Conservation (phyloP, 179 eudicot genomes). For the Actinidia polygama region DNA sequence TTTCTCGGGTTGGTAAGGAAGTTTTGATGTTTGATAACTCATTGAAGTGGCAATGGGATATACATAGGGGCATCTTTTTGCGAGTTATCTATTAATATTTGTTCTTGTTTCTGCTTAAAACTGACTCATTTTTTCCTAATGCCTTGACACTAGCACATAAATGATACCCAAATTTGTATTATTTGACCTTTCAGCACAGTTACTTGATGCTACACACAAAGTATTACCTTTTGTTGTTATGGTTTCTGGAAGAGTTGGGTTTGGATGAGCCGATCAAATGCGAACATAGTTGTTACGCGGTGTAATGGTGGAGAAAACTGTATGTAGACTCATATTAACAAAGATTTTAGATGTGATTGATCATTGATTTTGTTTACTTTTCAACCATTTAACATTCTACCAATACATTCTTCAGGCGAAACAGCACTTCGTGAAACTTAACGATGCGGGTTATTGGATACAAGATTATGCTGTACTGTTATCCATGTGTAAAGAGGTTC, state of each 20-base stretch:
- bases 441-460: conserved; percentile 99
- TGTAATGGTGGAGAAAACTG: conserved; percentile 94
- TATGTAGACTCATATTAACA: conserved; percentile 28
- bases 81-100: no score
- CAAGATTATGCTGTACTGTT: conserved; percentile 96
- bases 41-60: no score
- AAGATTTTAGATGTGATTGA: not conserved
- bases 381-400: not conserved
- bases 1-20: no score
- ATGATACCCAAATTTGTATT: not conserved
- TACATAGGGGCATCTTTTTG: no score
- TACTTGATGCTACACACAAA: conserved; percentile 80
- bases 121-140: not conserved
- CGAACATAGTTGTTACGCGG: conserved; percentile 89
- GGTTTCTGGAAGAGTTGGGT: conserved; percentile 90
- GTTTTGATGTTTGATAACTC: no score
- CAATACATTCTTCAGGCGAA: conserved; percentile 62
- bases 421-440: conserved; percentile 93
- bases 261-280: conserved; percentile 84
- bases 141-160: not conserved
- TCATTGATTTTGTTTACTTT: not conserved
- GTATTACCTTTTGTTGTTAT: conserved; percentile 83
- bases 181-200: conserved; percentile 51
- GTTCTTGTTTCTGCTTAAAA: no score
- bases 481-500: conserved; percentile 89